phyloP scores from a whole-genome alignment of 2,329 filamentous ascomycete species.

The Colletotrichum sp. region DNA sequence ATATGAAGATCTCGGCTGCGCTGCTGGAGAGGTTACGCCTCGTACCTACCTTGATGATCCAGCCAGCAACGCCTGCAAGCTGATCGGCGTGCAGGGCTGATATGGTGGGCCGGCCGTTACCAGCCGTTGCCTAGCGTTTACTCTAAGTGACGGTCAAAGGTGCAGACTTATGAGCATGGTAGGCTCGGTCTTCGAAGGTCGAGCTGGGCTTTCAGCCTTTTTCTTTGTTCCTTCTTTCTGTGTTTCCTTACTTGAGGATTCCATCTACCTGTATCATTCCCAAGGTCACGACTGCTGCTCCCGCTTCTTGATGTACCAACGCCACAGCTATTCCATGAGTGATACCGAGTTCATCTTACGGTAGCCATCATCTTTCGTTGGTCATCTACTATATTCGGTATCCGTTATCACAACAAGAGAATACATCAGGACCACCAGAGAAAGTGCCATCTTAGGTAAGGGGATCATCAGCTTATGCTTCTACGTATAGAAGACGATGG shows the following conservation, averaged over 20 bases:
- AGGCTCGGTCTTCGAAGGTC: neutral
- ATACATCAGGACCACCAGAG: neutral
- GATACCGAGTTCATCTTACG: too few relatives aligned
- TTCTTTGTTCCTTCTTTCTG: neutral
- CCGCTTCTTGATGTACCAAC: neutral
- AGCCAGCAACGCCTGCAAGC: neutral
- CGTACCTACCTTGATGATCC: neutral
- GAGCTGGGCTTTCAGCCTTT: neutral
- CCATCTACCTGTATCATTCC: neutral
- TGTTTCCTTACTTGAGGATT: neutral
- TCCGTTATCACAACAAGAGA: neutral
- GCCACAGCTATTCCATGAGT: neutral
- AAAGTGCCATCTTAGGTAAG: neutral
- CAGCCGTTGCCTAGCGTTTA: neutral
- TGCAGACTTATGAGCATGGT: neutral
- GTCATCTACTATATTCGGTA: neutral
- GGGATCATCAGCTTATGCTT: neutral
- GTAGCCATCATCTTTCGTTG: neutral
- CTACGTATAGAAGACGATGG: neutral
- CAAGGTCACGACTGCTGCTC: neutral
- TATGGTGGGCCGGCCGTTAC: neutral
- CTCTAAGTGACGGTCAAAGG: neutral
- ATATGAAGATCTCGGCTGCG: neutral
- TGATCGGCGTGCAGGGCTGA: neutral
- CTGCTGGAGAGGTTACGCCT: accelerated